Evolutionary conservation across 2,329 filamentous ascomycete genomes (phyloP), one percentile per base, ranked within the genome.

Genomic region (Chaetomium sp.): DNA sequence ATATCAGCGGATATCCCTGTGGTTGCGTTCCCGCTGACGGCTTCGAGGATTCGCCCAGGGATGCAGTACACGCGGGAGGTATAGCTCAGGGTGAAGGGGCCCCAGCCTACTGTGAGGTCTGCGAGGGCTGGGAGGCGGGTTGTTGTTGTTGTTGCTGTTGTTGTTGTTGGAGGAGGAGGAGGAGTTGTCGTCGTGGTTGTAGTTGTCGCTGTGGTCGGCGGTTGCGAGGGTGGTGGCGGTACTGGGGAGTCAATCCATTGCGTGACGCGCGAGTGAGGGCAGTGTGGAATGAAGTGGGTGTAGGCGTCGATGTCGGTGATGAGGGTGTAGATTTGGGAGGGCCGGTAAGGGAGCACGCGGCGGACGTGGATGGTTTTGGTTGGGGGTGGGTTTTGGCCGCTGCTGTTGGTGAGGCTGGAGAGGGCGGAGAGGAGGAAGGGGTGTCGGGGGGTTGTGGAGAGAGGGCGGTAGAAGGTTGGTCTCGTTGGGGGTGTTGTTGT

Each of bases 251-350:
- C 34, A 1, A 88, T 86, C 80, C 87, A 90, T 56, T 79, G 77
- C 1, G 90, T 96, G 42, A 97, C 90, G 58, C 78, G 80, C 40
- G 88, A 91, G 46, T 77, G 77, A 44, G 82, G 80, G 74, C 92
- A 95, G 79, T 95, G 96, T 9, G 94, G 94, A n/a, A 99, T 82
- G 77, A 97, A 99, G 62, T 77, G 70, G 40, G 80, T 76, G 80
- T 99, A 99, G 60, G 83, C 84, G 70, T 89, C 82, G 61, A 99
- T 85, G 71, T 96, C 90, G 73, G 91, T 85, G 70, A 99, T 91
- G 53, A 96, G 80, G 62, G 79, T 77, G 81, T 94, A 99, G 64
- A 99, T 84, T 1, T 82, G 76, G 4, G 72, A 66, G 36, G 84
- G 76, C 0, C 85, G 74, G 76, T 95, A 95, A 11, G 88, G 87